Evolutionary conservation across 2,329 filamentous ascomycete species (phyloP), one percentile per base, ranked within the genome.

Genomic region (Xylaria sp.): DNA sequence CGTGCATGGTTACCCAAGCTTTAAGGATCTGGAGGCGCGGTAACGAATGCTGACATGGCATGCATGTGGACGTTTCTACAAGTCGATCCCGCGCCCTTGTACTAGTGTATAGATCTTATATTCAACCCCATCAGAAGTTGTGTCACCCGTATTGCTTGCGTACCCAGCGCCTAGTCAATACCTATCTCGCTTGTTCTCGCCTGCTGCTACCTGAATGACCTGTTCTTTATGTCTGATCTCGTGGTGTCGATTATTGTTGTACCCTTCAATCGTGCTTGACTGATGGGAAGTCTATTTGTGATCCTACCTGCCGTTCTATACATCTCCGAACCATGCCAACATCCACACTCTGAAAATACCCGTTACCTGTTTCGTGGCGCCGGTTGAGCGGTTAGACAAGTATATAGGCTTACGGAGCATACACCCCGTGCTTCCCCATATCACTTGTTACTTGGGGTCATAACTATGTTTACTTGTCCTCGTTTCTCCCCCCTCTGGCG

Each of bases 41-140:
- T 66, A 34, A 68, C 57, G 34, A 48, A 15, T n/a, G 60, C 46
- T 31, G 15, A 37, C 57, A 64, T 57, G 63, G 66, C 57, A 52
- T 58, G 46, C 57, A 52, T 58, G 46, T 23, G 57, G 64, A 60
- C 13, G 44, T 56, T 52, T 70, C 50, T 46, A 68, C 66, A 59
- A 15, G 44, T 63, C 15, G 51, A 63, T 65, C 70, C 63, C 62
- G 60, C 71, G 73, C 71, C 73, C 56, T 72, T 79, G 77, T 79
- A 78, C 73, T 75, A 78, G 71, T 78, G 76, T 78, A 78, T 78
- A 78, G 76, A 79, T 69, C 57, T 71, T 61, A 37, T 46, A 46
- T 28, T 28, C 8, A 54, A 68, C 71, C 73, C 23, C 20, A 28
- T 20, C 37, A 8, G 3, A 23, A 25, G 12, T 20, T 25, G 18